These are phyloP conservation scores for Talaromyces nanjingensis DNA, from an alignment of 495 filamentous ascomycete species.

Conservation along the genomic window DNA sequence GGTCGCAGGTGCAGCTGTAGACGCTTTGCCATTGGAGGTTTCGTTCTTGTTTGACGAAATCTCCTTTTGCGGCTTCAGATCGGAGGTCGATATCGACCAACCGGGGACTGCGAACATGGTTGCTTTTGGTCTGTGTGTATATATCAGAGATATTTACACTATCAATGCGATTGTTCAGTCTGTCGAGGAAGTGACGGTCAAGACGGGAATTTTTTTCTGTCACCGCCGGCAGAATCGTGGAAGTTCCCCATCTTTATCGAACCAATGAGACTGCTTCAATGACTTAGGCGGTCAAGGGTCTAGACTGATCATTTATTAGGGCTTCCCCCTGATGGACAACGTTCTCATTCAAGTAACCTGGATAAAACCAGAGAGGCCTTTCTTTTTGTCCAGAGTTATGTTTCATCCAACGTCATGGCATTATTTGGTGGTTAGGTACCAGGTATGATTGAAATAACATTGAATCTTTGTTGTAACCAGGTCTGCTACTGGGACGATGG, in stretches of 20 bases:
- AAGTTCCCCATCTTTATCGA: background rate
- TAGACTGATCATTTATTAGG: background rate
- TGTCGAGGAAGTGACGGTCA: background rate
- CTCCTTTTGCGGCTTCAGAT: slow-evolving; percentile 62
- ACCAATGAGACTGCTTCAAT: background rate
- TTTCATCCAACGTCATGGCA: no score
- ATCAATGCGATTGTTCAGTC: background rate
- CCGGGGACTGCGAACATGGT: slow-evolving; percentile 90
- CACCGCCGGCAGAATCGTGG: background rate
- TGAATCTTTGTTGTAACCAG: no score
- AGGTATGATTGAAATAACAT: no score
- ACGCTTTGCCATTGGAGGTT: slow-evolving; percentile 13
- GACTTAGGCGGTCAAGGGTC: background rate
- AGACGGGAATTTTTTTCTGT: background rate
- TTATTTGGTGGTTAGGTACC: no score
- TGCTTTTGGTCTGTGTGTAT: background rate
- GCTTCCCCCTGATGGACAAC: no score
- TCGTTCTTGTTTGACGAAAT: slow-evolving; percentile 15
- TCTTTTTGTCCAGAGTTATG: no score
- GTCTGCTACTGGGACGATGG: no score
- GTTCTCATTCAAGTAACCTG: no score
- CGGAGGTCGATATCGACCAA: slow-evolving; percentile 69
- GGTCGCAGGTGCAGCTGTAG: slow-evolving; percentile 15
- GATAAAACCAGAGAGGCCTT: no score
- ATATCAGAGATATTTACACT: background rate